Conservation (phyloP, 1,284 basidiomycete genomes). For the Anthracocystis panici-leucophaei region DNA sequence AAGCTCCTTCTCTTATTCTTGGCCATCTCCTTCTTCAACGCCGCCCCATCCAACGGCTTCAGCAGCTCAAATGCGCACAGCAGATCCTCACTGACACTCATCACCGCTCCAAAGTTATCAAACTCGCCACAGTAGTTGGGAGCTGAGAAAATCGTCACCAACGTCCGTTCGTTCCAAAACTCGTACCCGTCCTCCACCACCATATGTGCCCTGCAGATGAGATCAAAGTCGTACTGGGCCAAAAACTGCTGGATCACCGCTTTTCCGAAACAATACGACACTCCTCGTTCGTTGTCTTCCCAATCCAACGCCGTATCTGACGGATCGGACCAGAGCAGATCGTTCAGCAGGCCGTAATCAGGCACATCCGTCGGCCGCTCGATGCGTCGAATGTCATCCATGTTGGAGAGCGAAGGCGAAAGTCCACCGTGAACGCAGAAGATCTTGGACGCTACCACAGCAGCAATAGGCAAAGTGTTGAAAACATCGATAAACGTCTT, state of each 20-base stretch:
- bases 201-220: constrained; percentile 99
- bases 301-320: constrained; percentile 97
- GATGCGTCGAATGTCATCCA: constrained; percentile 99
- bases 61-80: constrained; percentile 97
- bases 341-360: constrained; percentile 97
- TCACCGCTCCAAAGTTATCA: constrained; percentile 87
- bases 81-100: constrained; percentile 94
- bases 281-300: constrained; percentile 99
- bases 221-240: constrained; percentile 88
- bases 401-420: constrained; percentile 94
- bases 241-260: constrained; percentile 96
- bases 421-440: constrained; percentile 99
- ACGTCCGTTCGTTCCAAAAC: constrained; percentile 98
- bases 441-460: constrained; percentile 98
- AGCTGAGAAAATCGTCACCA: constrained; percentile 98
- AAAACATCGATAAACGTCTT: constrained; percentile 99
- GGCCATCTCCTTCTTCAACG: constrained; percentile 97
- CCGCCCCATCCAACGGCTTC: constrained; percentile 91
- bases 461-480: constrained; percentile 98
- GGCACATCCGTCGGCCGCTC: constrained; percentile 98
- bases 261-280: constrained; percentile 99
- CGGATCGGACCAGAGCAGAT: constrained; percentile 98
- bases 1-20: constrained; percentile 94
- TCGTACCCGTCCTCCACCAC: constrained; percentile 97
- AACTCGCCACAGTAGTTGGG: constrained; percentile 94